Evolutionary conservation across 495 filamentous ascomycete genomes (phyloP), one percentile per base, ranked within the genome.

Genomic region (Aspergillus avenaceus): DNA sequence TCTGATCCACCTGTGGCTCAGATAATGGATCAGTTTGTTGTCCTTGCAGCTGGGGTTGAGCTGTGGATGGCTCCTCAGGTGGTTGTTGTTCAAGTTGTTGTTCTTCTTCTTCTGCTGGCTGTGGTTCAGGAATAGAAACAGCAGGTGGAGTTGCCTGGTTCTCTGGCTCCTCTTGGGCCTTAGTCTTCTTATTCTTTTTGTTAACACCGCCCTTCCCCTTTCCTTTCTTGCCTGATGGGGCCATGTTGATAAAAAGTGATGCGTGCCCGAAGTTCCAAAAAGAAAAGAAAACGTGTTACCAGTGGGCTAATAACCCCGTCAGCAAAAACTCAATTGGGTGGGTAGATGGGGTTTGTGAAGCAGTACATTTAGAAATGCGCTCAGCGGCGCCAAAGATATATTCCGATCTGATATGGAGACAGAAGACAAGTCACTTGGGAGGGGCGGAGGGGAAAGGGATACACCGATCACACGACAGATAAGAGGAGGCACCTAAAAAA

Each of bases 131-230:
- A 19, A 32, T 40, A 45, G 52, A 47, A 47, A 63, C 47, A 36
- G 64, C 54, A 19, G 55, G 53, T 51, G 49, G 52, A 54, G 59
- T 57, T 48, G 67, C 60, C 41, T 67, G 65, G 45, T 45, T 54
- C 45, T 69, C 65, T 54, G 60, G 50, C 36, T 36, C 43, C 37
- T 70, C 71, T 48, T 69, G 67, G 45, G 46, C 59, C 63, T 71
- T 70, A 26, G 45, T 53, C 63, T 71, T 73, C 55, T 72, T 75
- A 65, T 65, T 62, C 60, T 71, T 71, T 59, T 63, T 58, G 52
- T 69, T 71, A 32, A 50, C 53, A 41, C 48, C 56, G 38, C 59
- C 53, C 56, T 70, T 72, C 57, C 56, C 61, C 36, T 71, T 75
- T 45, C 47, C 56, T 51, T 69, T 70, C 59, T 72, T 72, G 51